Evolutionary conservation across 2,329 filamentous ascomycete genomes (phyloP), one percentile per base, ranked within the genome.

Genomic region (Pseudogymnoascus sp.): DNA sequence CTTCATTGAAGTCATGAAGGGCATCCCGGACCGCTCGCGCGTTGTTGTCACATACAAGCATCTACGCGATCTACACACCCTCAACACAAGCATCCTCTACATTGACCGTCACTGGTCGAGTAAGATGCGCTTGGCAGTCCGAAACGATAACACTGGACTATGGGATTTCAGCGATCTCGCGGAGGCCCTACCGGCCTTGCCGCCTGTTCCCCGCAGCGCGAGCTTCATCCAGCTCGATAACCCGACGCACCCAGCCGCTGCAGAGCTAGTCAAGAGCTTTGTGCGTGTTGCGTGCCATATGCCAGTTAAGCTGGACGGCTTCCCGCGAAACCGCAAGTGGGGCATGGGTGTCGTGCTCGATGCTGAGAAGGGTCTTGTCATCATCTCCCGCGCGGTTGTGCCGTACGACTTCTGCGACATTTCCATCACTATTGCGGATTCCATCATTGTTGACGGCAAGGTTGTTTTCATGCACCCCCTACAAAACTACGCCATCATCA

Each of bases 331-430:
- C 68, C 84, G 92, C 59, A 95, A 96, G 77, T 95, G 92, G 78
- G 95, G 95, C 0, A 97, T 96, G 81, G 95, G 95, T 40, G 79
- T 99, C 38, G 93, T 99, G n/a, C 90, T 99, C 66, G 95, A 99
- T 76, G 95, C 96, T 0, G 91, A 96, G 65, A 93, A 97, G 78
- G 95, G 95, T 16, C 82, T 99, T 16, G 95, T 99, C 5, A 84
- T 97, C 65, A 93, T 97, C 62, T 97, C 95, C 1, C 82, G 95
- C 72, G 93, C 96, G 1, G 91, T 97, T 67, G 90, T 99, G 18
- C 95, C 95, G 1, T 97, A 97, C 72, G 92, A 99, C 74, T 85
- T 99, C 36, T 97, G 93, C 76, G 95, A 99, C 72, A 96, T 99
- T 69, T 92, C 89, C 49, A 85, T 99, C 70, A 97, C 95, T 12